Base-by-base conservation (phyloP, 2,329 filamentous ascomycete genomes). In the Cryphonectria naterciae region DNA sequence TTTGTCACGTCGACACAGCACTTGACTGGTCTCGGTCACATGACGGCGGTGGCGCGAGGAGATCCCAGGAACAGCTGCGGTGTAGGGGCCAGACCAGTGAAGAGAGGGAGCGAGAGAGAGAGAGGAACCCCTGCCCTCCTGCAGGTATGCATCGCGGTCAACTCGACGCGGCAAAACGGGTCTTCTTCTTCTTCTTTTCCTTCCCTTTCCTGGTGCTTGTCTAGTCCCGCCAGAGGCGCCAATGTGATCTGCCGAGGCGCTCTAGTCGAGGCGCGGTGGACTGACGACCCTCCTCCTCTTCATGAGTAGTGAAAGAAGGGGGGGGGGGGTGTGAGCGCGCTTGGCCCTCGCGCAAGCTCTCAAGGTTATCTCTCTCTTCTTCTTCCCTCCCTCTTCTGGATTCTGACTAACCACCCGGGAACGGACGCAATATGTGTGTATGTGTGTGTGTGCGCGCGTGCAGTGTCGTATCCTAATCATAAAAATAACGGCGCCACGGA, bases 381-480 rank as follows among this genome's bases (percentile, higher is more conserved):
- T 32, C 28, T 39, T 39, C 46, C 7, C 46, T 49, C 46, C 46
- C 19, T 22, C 46, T 22, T 15, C 25, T 32, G 60, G 64, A 46
- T 46, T 70, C 68, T 70, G 56, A 41, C 54, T 52, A 54, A 49
- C 19, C 64, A 46, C 39, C 64, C 56, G 49, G 37, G 25, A 37
- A 60, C 32, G 68, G 43, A 28, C n/a, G 41, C 64, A 65, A 15
- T 39, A 64, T 46, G 49, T 37, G 13, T 37, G 13, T 17, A 15
- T 32, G 22, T 49, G 19, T 49, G 17, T 49, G 43, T 49, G 43
- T 49, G 19, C 19, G 43, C 22, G 43, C 22, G 46, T 39, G 56
- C 49, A 64, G 41, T 54, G 65, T 65, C 25, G 70, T 71, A 56
- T 65, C 52, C 66, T 52, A 54, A 54, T 39, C 28, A 46, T 65